phyloP scores from a whole-genome alignment of 106 monocot genomes.

The Alisma plantagoaquatica region DNA sequence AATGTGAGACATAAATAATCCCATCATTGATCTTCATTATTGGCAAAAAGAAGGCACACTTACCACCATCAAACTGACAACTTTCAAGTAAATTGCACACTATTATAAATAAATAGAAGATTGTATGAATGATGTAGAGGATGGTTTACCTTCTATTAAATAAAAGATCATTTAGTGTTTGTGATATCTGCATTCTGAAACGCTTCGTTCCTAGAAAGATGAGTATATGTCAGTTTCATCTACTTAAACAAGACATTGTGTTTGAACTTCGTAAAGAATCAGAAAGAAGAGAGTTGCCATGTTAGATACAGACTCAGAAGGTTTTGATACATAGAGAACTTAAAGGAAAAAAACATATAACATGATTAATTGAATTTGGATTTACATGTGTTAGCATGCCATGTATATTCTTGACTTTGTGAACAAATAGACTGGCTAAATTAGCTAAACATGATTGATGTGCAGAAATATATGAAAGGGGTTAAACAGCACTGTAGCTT shows the following conservation, averaged over 20 bases:
- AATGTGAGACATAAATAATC: not conserved
- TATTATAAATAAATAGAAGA: not conserved
- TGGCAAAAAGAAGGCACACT: not conserved
- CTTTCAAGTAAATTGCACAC: too few species aligned
- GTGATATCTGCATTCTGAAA: constrained; percentile 25
- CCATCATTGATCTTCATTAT: not conserved
- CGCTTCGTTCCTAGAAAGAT: constrained; percentile 33
- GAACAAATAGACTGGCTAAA: too few species aligned
- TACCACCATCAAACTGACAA: not conserved
- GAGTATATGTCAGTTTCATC: too few species aligned
- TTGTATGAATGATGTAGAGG: not conserved
- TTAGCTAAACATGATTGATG: too few species aligned
- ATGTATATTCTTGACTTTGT: too few species aligned
- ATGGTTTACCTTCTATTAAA: constrained; percentile 54
- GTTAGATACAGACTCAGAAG: not conserved
- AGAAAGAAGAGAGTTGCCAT: not conserved
- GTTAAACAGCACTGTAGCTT: too few species aligned
- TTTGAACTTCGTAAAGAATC: not conserved
- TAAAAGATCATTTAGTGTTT: constrained; percentile 51
- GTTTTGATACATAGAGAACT: too few species aligned
- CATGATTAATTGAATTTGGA: too few species aligned
- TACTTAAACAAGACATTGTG: not conserved
- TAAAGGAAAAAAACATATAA: too few species aligned
- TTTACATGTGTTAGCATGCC: too few species aligned
- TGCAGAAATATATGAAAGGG: too few species aligned